A percentile compares a stretch with the other conserved stretches of the same genome.
These are phyloP conservation scores for Fremontodendron californicum DNA, from an alignment of 345 rosid genomes.

Conservation along the genomic window DNA sequence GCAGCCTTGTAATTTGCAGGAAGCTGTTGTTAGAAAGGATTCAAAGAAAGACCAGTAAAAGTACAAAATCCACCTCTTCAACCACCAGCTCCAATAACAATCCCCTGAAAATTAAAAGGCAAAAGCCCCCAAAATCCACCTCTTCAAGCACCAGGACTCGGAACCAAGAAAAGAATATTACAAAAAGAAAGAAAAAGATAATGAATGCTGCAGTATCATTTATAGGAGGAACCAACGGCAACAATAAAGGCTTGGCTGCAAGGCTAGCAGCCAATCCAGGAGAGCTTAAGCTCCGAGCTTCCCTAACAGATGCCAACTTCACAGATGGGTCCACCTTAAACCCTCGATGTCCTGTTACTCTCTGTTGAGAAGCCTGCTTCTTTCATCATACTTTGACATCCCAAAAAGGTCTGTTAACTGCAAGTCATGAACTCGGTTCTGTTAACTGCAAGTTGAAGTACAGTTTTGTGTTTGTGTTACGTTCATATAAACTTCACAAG, in stretches of 20 bases:
- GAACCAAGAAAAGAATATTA: background rate
- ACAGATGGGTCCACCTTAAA: background rate
- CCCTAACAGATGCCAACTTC: background rate
- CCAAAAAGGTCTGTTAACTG: conserved; percentile 25
- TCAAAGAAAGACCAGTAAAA: background rate
- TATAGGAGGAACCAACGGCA: conserved; percentile 3
- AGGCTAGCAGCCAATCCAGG: conserved; percentile 3
- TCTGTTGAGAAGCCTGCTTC: conserved; percentile 17
- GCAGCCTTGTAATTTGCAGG: background rate
- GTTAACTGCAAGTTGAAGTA: conserved; percentile 30
- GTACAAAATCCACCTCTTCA: background rate
- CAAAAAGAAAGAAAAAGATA: background rate
- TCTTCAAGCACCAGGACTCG: background rate
- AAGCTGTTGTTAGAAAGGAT: background rate
- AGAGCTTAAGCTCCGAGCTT: conserved; percentile 18
- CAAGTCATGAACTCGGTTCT: conserved; percentile 22
- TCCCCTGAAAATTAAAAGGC: background rate
- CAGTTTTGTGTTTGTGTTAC: conserved; percentile 24
- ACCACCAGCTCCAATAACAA: background rate
- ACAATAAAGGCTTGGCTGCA: conserved; percentile 10
- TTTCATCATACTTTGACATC: conserved; percentile 13
- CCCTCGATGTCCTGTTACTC: conserved; percentile 2
- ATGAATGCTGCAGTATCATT: conserved; percentile 16
- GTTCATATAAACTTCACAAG: too few relatives aligned
- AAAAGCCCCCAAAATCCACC: background rate